These are phyloP conservation scores for Wallemia ichthyophaga DNA, from an alignment of 1,284 basidiomycete genomes.

Conservation along the genomic window DNA sequence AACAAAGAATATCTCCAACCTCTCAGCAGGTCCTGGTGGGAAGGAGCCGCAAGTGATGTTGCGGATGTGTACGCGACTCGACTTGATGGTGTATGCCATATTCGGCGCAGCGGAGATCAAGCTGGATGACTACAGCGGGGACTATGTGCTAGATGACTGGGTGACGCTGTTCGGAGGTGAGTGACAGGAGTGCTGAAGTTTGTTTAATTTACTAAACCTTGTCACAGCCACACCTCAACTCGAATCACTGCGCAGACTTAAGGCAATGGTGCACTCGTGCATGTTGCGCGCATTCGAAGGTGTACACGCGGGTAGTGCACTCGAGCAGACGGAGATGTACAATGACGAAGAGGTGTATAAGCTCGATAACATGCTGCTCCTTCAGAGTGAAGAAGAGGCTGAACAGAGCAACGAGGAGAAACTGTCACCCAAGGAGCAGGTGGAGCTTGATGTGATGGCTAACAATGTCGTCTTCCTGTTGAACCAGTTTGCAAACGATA, in stretches of 20 bases:
- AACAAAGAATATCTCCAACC: constrained; percentile 33
- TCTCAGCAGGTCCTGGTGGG: constrained; percentile 11
- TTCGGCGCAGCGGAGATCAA: constrained; percentile 57
- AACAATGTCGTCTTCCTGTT: not conserved
- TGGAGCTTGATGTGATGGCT: not conserved
- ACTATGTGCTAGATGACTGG: constrained; percentile 11
- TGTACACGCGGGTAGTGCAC: constrained; percentile 16
- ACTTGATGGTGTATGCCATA: constrained; percentile 68
- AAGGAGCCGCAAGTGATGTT: constrained; percentile 34
- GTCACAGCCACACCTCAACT: constrained; percentile 38
- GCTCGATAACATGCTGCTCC: not conserved
- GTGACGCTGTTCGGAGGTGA: not conserved
- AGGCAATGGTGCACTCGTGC: constrained; percentile 47
- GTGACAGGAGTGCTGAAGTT: not conserved
- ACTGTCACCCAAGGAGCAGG: not conserved
- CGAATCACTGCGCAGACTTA: constrained; percentile 57
- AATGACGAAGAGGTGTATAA: not conserved
- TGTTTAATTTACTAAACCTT: constrained; percentile 15
- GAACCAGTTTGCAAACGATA: not conserved
- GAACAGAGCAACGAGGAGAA: not conserved
- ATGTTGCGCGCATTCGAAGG: constrained; percentile 81
- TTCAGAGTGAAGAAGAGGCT: not conserved
- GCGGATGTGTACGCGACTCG: constrained; percentile 53
- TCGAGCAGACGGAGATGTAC: not conserved
- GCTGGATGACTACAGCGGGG: constrained; percentile 30